Conservation (phyloP, 306 rosid genomes). For the Psophocarpus tetragonolobus region DNA sequence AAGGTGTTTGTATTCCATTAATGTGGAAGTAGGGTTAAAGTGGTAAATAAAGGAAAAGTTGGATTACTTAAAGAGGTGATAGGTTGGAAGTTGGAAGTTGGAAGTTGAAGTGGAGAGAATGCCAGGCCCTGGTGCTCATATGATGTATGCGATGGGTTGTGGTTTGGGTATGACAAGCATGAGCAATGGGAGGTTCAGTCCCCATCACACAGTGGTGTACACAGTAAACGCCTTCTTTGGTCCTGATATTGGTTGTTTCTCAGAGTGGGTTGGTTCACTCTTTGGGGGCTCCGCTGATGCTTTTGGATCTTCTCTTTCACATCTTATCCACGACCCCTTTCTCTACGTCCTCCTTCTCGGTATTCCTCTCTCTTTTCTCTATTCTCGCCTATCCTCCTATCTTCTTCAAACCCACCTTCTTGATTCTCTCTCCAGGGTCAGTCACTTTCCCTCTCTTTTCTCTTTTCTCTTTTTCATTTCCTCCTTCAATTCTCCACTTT, state of each 20-base stretch:
- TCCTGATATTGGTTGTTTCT: conserved; percentile 91
- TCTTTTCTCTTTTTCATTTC: not conserved
- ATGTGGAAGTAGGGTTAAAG: too few relatives aligned
- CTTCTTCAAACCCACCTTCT: conserved; percentile 56
- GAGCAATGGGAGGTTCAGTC: conserved; percentile 65
- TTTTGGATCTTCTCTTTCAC: conserved; percentile 50
- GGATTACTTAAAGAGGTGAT: too few relatives aligned
- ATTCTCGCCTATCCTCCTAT: conserved; percentile 61
- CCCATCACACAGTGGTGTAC: conserved; percentile 76
- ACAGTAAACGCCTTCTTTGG: conserved; percentile 83
- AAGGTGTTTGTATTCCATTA: too few relatives aligned
- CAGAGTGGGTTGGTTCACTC: conserved; percentile 68
- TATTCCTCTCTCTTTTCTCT: conserved; percentile 68
- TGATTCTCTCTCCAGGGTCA: conserved; percentile 60
- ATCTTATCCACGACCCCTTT: conserved; percentile 69
- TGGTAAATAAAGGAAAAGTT: too few relatives aligned
- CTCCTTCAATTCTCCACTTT: too few relatives aligned
- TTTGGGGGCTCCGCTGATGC: conserved; percentile 36
- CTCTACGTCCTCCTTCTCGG: conserved; percentile 62
- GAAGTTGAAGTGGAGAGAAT: not conserved
- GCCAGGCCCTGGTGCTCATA: conserved; percentile 96
- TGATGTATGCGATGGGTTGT: conserved; percentile 84
- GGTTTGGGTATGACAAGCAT: conserved; percentile 58
- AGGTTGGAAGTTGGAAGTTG: too few relatives aligned
- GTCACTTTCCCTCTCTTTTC: not conserved